A percentile compares a stretch with the other conserved stretches of the same genome.
phyloP scores from a whole-genome alignment of 208 protist genomes.

The Wallacemonas sp. region DNA sequence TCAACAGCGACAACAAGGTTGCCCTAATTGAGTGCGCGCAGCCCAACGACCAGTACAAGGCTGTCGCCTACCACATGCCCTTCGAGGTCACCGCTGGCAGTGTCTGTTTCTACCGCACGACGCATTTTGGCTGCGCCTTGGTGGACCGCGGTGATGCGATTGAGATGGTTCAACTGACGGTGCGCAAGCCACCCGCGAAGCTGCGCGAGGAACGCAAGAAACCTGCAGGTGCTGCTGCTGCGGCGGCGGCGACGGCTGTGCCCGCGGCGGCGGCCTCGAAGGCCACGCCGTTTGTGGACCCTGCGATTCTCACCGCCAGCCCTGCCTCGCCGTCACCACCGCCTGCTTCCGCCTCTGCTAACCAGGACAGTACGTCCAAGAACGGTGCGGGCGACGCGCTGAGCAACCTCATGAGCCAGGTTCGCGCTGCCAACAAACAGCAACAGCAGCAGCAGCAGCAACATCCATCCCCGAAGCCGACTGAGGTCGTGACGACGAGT shows the following conservation, averaged over 20 bases:
- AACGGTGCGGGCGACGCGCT: neutral
- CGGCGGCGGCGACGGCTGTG: slow-evolving; percentile 9
- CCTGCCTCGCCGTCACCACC: slow-evolving; percentile 8
- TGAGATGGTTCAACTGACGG: slow-evolving; percentile 42
- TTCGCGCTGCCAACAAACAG: slow-evolving; percentile 14
- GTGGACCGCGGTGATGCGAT: slow-evolving; percentile 35
- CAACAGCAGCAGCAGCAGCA: slow-evolving; percentile 16
- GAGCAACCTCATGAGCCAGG: slow-evolving; percentile 13
- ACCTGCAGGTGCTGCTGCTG: neutral
- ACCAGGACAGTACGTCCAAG: neutral
- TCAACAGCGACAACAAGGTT: slow-evolving; percentile 54
- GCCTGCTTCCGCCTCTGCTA: neutral
- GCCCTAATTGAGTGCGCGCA: slow-evolving; percentile 46
- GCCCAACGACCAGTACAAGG: slow-evolving; percentile 16
- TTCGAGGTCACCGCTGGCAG: slow-evolving; percentile 28
- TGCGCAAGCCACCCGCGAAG: slow-evolving; percentile 5
- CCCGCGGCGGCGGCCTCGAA: neutral
- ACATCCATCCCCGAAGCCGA: slow-evolving; percentile 1
- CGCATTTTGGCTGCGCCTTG: slow-evolving; percentile 39
- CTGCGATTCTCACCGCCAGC: slow-evolving; percentile 11
- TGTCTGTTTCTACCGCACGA: slow-evolving; percentile 68
- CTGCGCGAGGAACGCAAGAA: slow-evolving; percentile 7
- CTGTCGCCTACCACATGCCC: slow-evolving; percentile 44
- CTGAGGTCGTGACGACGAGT: neutral
- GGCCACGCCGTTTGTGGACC: slow-evolving; percentile 7